Percentiles rank a stretch among this genome's conserved stretches.
Evolutionary conservation across 2,329 filamentous ascomycete genomes (phyloP).

Genomic region (Cercospora beticola): DNA sequence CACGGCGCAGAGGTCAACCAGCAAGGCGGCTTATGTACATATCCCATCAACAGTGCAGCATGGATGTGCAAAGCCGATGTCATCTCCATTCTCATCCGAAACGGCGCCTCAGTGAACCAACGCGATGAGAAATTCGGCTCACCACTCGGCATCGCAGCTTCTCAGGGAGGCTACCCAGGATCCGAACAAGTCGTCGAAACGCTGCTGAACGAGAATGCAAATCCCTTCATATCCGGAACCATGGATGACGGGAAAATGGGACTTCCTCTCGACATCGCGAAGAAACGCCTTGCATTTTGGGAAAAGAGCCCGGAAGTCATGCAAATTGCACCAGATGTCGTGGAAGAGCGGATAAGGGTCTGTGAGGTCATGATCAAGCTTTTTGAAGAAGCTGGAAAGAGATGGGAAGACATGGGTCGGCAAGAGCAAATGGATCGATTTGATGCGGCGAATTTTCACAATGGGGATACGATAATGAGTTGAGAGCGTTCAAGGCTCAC

Average conservation of each 20-base stretch:
- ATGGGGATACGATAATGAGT: neutral
- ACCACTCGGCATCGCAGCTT: conserved; percentile 35
- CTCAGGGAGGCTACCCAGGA: conserved; percentile 20
- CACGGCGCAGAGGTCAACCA: conserved; percentile 30
- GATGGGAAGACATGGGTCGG: neutral
- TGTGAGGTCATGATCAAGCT: conserved; percentile 24
- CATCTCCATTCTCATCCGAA: conserved; percentile 29
- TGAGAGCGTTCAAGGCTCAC: neutral
- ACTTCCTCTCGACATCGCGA: conserved; percentile 6
- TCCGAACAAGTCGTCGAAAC: conserved; percentile 33
- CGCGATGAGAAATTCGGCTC: conserved; percentile 27
- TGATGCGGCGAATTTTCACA: neutral
- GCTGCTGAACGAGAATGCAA: conserved; percentile 28
- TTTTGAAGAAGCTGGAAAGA: conserved; percentile 20
- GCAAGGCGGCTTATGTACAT: conserved; percentile 25
- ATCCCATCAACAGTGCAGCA: conserved; percentile 29
- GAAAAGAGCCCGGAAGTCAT: conserved; percentile 10
- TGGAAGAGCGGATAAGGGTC: conserved; percentile 19
- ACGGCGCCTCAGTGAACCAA: conserved; percentile 29
- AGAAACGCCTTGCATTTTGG: conserved; percentile 15
- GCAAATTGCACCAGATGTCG: conserved; percentile 12
- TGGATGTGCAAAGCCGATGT: conserved; percentile 28
- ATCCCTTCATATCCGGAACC: conserved; percentile 2
- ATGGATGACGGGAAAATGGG: neutral
- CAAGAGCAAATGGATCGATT: conserved; percentile 6